These are phyloP conservation scores for Pichia sp. DNA, from an alignment of 1,139 yeast species.

Conservation along the genomic window DNA sequence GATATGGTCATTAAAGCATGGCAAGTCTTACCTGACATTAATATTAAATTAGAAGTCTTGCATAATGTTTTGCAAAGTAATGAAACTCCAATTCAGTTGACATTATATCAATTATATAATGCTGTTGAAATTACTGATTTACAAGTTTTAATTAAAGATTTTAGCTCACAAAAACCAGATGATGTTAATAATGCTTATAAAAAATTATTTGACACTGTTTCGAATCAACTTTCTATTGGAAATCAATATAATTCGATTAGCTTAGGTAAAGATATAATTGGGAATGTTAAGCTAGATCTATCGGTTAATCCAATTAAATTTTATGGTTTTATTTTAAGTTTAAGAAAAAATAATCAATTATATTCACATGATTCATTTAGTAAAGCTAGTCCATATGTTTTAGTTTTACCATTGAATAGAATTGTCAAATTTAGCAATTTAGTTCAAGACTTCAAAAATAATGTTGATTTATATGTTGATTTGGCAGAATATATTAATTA, in stretches of 20 bases:
- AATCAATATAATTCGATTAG: slow-evolving; percentile 23
- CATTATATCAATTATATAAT: slow-evolving; percentile 43
- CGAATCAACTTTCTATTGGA: slow-evolving; percentile 19
- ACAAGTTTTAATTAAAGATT: slow-evolving; percentile 19
- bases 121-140: slow-evolving; percentile 31
- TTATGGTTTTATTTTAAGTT: slow-evolving; percentile 40
- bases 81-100: slow-evolving; percentile 44
- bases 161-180: slow-evolving; percentile 19
- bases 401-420: slow-evolving; percentile 40
- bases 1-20: slow-evolving; percentile 24
- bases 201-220: slow-evolving; percentile 18
- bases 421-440: slow-evolving; percentile 30
- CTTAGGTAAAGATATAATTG: slow-evolving; percentile 27
- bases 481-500: slow-evolving; percentile 16
- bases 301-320: slow-evolving; percentile 27
- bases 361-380: slow-evolving; percentile 33
- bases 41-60: slow-evolving; percentile 43
- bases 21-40: slow-evolving; percentile 27
- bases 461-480: slow-evolving; percentile 23
- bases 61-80: slow-evolving; percentile 50
- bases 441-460: slow-evolving; percentile 31
- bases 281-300: slow-evolving; percentile 16
- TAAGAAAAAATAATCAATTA: slow-evolving; percentile 43
- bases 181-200: slow-evolving; percentile 25
- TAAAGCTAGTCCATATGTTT: slow-evolving; percentile 41